A percentile compares a stretch with the other conserved stretches of the same genome.
Conservation (phyloP, 371 early-diverging fungal genomes). For the Sporodiniella umbellata region DNA sequence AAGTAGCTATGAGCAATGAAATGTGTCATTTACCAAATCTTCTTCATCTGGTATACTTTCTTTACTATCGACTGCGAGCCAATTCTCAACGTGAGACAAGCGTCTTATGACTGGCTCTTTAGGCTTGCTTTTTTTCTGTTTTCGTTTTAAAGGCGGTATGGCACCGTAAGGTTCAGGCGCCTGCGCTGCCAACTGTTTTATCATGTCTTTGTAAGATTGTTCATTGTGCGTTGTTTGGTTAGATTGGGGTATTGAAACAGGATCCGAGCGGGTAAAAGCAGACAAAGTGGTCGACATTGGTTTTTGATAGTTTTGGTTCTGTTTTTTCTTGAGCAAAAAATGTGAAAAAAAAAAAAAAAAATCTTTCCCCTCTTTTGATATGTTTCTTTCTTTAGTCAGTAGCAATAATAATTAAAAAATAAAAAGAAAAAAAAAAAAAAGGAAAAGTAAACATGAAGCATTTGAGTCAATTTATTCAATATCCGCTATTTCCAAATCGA, state of each 20-base stretch:
- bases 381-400: no score
- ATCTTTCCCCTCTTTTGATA: no score
- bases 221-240: slow-evolving; percentile 14
- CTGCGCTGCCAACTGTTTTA: slow-evolving; percentile 36
- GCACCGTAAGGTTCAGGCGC: slow-evolving; percentile 56
- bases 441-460: slow-evolving; percentile 3
- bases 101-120: slow-evolving; percentile 29
- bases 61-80: slow-evolving; percentile 50
- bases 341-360: not conserved
- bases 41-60: slow-evolving; percentile 51
- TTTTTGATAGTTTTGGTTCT: no score
- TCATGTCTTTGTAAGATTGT: slow-evolving; percentile 45
- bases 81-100: slow-evolving; percentile 52
- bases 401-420: not conserved
- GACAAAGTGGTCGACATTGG: slow-evolving; percentile 26
- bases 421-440: slow-evolving; percentile 9
- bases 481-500: not conserved
- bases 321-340: not conserved
- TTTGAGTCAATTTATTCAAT: not conserved
- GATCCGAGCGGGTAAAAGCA: slow-evolving; percentile 23
- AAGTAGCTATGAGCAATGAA: no score
- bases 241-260: slow-evolving; percentile 25
- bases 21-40: slow-evolving; percentile 47
- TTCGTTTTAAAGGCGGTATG: slow-evolving; percentile 46
- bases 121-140: slow-evolving; percentile 22